Percentiles rank a stretch among this genome's conserved stretches.
These are phyloP conservation scores for Triadica sebifera DNA, from an alignment of 345 rosid species.

Conservation along the genomic window DNA sequence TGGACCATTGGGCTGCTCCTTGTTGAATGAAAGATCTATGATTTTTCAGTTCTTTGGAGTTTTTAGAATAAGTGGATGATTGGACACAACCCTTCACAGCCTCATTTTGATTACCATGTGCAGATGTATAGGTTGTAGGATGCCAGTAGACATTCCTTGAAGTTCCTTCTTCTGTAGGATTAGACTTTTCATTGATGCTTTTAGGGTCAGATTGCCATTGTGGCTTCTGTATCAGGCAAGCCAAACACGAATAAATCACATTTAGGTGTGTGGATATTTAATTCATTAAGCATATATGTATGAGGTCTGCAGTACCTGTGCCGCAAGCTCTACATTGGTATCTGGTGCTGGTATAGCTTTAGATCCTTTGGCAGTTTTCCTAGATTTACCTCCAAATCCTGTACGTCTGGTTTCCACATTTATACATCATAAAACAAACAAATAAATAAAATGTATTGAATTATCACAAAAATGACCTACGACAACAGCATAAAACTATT, in stretches of 20 bases:
- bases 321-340: slow-evolving; percentile 43
- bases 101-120: slow-evolving; percentile 34
- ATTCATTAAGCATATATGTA: not conserved
- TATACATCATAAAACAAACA: not conserved
- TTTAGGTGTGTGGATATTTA: not conserved
- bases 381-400: slow-evolving; percentile 36
- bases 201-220: slow-evolving; percentile 40
- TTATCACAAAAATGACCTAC: too few relatives aligned
- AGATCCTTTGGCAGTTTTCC: slow-evolving; percentile 39
- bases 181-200: slow-evolving; percentile 36
- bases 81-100: slow-evolving; percentile 25
- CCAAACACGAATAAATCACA: not conserved
- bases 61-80: slow-evolving; percentile 34
- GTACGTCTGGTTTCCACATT: slow-evolving; percentile 32
- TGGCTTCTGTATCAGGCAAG: slow-evolving; percentile 41
- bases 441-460: not conserved
- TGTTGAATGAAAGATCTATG: slow-evolving; percentile 50
- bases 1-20: slow-evolving; percentile 23
- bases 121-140: slow-evolving; percentile 23
- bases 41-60: slow-evolving; percentile 35
- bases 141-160: slow-evolving; percentile 27
- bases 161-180: slow-evolving; percentile 44
- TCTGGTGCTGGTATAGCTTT: slow-evolving; percentile 48
- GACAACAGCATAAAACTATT: too few relatives aligned
- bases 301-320: slow-evolving; percentile 35